Conservation (phyloP, 2,329 filamentous ascomycete species). For the Colletotrichum nymphaeae region DNA sequence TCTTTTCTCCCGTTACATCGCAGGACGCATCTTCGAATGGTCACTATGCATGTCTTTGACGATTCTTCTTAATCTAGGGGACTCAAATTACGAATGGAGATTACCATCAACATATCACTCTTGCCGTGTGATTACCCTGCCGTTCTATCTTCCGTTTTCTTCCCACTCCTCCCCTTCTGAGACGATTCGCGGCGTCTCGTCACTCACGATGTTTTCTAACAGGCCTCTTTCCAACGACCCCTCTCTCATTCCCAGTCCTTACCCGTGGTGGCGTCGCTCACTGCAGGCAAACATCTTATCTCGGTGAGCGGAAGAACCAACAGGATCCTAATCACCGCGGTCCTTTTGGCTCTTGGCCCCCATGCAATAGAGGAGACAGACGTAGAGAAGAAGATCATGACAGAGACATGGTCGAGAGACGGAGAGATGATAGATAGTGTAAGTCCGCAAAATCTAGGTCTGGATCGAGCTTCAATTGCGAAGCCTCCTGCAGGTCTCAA, state of each 20-base stretch:
- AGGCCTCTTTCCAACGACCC: not conserved
- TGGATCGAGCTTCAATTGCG: not conserved
- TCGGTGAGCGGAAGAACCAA: conserved; percentile 5
- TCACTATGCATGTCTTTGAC: conserved; percentile 17
- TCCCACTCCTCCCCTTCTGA: not conserved
- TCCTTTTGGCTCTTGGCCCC: not conserved
- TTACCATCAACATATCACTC: not conserved
- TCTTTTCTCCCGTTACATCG: conserved; percentile 24
- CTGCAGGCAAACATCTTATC: conserved; percentile 21
- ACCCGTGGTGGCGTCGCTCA: conserved; percentile 25
- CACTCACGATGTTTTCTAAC: not conserved
- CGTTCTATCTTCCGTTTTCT: not conserved
- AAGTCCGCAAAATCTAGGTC: not conserved
- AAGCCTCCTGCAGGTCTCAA: conserved; percentile 5
- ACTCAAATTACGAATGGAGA: not conserved
- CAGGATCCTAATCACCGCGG: not conserved
- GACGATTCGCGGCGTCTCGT: not conserved
- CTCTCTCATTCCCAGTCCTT: not conserved
- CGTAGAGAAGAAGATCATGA: not conserved
- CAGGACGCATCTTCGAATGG: conserved; percentile 1
- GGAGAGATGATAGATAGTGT: no score
- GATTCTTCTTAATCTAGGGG: not conserved
- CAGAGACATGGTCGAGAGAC: not conserved
- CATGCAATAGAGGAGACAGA: no score
- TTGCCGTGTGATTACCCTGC: conserved; percentile 8